These are phyloP conservation scores for Entomophthora muscae DNA, from an alignment of 371 early-diverging fungal genomes.

Conservation along the genomic window DNA sequence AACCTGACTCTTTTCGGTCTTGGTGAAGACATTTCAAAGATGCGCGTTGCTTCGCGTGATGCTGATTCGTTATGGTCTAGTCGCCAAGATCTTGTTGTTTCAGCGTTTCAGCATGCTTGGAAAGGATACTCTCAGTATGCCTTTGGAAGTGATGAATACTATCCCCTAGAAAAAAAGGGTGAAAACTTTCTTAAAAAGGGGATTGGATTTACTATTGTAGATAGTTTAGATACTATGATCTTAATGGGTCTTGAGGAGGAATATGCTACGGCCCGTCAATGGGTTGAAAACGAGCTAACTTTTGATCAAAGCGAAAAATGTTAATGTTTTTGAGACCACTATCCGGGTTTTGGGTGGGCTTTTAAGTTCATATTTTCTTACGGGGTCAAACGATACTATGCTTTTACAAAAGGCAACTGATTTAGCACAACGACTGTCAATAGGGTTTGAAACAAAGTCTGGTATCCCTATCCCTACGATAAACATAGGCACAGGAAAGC, in stretches of 20 bases:
- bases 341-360: conserved; percentile 81
- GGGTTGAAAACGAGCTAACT: conserved; percentile 33
- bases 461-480: conserved; percentile 65
- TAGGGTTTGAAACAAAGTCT: conserved; percentile 52
- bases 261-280: conserved; percentile 42
- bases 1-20: neutral
- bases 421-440: conserved; percentile 55
- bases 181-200: conserved; percentile 17
- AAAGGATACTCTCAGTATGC: conserved; percentile 56
- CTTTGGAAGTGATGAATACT: conserved; percentile 69
- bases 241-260: conserved; percentile 62
- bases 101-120: conserved; percentile 54
- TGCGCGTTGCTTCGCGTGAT: neutral
- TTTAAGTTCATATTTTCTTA: conserved; percentile 59
- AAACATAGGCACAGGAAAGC: conserved; percentile 20
- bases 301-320: conserved; percentile 48
- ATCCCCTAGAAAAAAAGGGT: conserved; percentile 34
- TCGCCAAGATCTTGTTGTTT: conserved; percentile 22
- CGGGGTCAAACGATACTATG: conserved; percentile 25
- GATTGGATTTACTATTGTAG: conserved; percentile 63
- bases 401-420: conserved; percentile 57
- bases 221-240: conserved; percentile 66
- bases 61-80: neutral
- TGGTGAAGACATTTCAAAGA: neutral
- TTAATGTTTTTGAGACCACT: conserved; percentile 83